A percentile compares a stretch with the other conserved stretches of the same genome.
phyloP scores from a whole-genome alignment of 1,284 basidiomycete species.

The Ganoderma lingzhi region DNA sequence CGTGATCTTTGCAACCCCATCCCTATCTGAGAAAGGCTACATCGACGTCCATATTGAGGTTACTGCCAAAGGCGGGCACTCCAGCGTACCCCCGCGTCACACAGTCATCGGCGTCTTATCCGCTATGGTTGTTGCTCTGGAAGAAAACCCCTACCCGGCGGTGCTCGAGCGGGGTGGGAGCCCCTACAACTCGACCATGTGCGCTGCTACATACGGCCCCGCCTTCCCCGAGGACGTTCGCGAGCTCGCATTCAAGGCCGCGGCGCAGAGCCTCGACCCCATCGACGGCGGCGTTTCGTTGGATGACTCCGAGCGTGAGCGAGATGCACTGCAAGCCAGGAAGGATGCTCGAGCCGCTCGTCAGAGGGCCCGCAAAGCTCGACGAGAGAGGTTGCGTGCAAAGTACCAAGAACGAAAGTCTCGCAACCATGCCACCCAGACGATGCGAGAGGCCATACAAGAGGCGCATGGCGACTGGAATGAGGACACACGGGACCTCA shows the following conservation, averaged over 20 bases:
- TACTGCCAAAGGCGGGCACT: constrained; percentile 69
- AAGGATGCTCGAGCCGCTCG: background rate
- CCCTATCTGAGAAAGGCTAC: constrained; percentile 72
- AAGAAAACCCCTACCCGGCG: constrained; percentile 51
- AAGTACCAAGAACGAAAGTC: background rate
- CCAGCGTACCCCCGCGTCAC: constrained; percentile 64
- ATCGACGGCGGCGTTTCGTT: background rate
- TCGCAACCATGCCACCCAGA: background rate
- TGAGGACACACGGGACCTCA: background rate
- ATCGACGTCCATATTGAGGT: constrained; percentile 58
- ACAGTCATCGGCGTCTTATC: constrained; percentile 66
- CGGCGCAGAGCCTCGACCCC: constrained; percentile 33
- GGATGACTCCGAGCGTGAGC: background rate
- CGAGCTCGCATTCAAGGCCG: constrained; percentile 25
- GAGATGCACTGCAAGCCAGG: background rate
- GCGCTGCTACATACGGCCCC: constrained; percentile 37
- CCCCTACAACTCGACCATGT: constrained; percentile 36
- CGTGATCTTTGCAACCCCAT: constrained; percentile 54
- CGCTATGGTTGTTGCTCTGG: constrained; percentile 55
- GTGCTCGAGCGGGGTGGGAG: constrained; percentile 40
- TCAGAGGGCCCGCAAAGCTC: background rate
- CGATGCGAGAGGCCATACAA: background rate
- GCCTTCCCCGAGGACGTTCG: constrained; percentile 31
- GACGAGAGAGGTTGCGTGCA: background rate
- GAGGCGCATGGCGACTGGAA: constrained; percentile 1